These are phyloP conservation scores for Aspergillus ostianus DNA, from an alignment of 495 filamentous ascomycete genomes.

Conservation along the genomic window DNA sequence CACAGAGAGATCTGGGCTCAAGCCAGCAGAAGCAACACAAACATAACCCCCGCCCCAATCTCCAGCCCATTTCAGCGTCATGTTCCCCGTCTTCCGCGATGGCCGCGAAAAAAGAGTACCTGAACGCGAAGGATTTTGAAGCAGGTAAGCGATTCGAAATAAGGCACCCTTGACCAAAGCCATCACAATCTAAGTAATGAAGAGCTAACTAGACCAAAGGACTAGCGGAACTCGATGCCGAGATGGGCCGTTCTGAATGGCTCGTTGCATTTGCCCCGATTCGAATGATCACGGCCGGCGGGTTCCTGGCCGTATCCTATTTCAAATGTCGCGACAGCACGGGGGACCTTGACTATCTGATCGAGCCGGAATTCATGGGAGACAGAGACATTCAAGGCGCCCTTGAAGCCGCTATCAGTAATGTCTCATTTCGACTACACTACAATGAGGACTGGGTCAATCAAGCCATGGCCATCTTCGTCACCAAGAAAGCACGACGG, in stretches of 20 bases:
- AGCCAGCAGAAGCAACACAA: neutral
- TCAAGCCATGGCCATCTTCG: slow-evolving; percentile 30
- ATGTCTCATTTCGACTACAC: slow-evolving; percentile 14
- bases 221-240: slow-evolving; percentile 25
- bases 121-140: neutral
- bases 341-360: slow-evolving; percentile 31
- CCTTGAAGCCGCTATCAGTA: slow-evolving; percentile 18
- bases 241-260: slow-evolving; percentile 27
- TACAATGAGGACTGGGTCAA: slow-evolving; percentile 31
- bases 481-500: slow-evolving; percentile 19
- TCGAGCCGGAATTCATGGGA: slow-evolving; percentile 26
- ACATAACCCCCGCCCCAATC: neutral
- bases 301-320: slow-evolving; percentile 29
- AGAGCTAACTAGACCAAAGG: slow-evolving; percentile 15
- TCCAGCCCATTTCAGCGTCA: neutral
- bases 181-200: neutral
- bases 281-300: slow-evolving; percentile 27
- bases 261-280: slow-evolving; percentile 35
- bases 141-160: neutral
- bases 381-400: slow-evolving; percentile 28
- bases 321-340: slow-evolving; percentile 31
- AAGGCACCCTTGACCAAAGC: neutral
- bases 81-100: neutral
- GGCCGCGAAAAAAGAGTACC: neutral
- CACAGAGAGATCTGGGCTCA: neutral